phyloP scores from a whole-genome alignment of 176 grass and related monocot species.

The Tuctoria greenei region DNA sequence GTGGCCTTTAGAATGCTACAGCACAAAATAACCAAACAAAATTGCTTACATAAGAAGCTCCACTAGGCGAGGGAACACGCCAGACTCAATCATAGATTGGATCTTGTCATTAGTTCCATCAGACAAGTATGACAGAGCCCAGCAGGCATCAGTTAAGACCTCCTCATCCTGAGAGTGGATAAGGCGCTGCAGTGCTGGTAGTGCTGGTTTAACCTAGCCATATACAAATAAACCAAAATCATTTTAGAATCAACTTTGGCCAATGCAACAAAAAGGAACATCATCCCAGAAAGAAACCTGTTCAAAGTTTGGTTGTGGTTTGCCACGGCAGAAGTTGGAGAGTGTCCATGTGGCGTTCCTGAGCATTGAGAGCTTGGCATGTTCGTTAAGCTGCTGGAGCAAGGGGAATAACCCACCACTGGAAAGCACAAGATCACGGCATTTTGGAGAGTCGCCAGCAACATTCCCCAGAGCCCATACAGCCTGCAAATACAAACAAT shows the following conservation, averaged over 20 bases:
- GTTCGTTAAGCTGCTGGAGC: constrained; percentile 83
- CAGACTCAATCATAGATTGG: constrained; percentile 84
- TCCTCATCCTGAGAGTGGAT: constrained; percentile 92
- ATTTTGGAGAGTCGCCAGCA: constrained; percentile 87
- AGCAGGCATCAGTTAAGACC: constrained; percentile 93
- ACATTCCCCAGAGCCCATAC: constrained; percentile 97
- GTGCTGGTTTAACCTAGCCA: constrained; percentile 74
- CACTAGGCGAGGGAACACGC: constrained; percentile 81
- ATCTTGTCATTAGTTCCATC: constrained; percentile 99
- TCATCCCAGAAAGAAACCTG: constrained; percentile 57
- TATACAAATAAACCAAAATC: constrained; percentile 22
- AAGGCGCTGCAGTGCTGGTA: constrained; percentile 77
- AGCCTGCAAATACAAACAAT: constrained; percentile 47
- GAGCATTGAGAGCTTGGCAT: constrained; percentile 89
- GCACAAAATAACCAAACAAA: not conserved
- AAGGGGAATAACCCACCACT: constrained; percentile 64
- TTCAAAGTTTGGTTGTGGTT: constrained; percentile 83
- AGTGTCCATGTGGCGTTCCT: constrained; percentile 97
- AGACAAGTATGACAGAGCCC: constrained; percentile 91
- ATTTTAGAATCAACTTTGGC: constrained; percentile 3
- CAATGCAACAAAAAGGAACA: not conserved
- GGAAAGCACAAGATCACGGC: constrained; percentile 80
- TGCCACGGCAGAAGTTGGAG: constrained; percentile 92
- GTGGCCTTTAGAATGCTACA: not conserved
- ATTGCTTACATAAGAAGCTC: constrained; percentile 79